Percentiles rank a stretch among this genome's conserved stretches.
Conservation (phyloP, 805 yeast genomes). For the Saccharomyces mikatae region DNA sequence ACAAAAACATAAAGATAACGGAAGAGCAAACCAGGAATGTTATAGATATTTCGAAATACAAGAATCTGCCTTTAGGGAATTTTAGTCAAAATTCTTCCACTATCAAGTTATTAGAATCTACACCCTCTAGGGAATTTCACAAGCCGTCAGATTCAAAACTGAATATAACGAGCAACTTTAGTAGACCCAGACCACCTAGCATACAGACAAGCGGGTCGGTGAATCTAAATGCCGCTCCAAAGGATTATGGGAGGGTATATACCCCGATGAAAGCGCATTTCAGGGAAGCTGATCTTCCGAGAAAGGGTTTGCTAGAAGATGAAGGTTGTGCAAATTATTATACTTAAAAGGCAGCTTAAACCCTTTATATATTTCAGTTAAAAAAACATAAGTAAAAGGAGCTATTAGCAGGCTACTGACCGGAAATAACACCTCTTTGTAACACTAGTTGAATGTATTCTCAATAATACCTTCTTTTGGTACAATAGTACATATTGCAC, state of each 20-base stretch:
- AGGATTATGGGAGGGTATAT: not conserved
- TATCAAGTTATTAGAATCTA: not conserved
- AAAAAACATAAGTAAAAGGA: not conserved
- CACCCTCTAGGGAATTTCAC: not conserved
- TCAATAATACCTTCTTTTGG: not conserved
- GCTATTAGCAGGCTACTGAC: not conserved
- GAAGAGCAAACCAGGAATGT: not conserved
- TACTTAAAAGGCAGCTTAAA: not conserved
- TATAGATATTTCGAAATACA: not conserved
- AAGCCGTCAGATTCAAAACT: not conserved
- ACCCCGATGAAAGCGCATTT: slow-evolving; percentile 11
- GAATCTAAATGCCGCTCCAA: not conserved
- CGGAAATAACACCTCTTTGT: not conserved
- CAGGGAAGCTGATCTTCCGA: not conserved
- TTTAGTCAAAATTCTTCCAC: not conserved
- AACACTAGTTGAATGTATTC: not conserved
- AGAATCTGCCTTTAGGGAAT: not conserved
- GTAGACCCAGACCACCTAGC: not conserved
- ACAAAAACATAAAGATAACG: not conserved
- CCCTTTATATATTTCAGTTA: not conserved
- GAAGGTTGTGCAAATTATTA: not conserved
- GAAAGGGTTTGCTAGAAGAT: not conserved
- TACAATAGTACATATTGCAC: not conserved
- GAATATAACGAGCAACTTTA: not conserved
- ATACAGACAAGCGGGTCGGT: not conserved